Conservation (phyloP, 2,329 filamentous ascomycete genomes). For the Thelonectria discophora region DNA sequence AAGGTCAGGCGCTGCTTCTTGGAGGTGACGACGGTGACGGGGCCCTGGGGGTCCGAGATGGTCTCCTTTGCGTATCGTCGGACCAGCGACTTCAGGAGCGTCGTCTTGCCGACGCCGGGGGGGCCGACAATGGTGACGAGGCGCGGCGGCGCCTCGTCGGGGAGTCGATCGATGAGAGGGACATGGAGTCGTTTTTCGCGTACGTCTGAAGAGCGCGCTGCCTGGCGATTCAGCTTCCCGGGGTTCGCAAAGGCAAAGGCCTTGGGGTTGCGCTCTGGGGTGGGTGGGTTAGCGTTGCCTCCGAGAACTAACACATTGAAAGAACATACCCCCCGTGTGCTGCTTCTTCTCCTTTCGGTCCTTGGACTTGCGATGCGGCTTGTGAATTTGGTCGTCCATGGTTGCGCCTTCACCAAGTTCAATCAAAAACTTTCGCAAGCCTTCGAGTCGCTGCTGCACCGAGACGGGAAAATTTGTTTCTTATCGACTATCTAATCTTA, state of each 20-base stretch:
- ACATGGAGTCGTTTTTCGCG: slow-evolving; percentile 94
- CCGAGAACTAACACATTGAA: neutral
- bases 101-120: slow-evolving; percentile 94
- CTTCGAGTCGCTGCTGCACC: slow-evolving; percentile 34
- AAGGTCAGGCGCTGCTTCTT: slow-evolving; percentile 96
- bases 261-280: slow-evolving; percentile 80
- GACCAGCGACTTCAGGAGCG: slow-evolving; percentile 92
- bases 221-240: slow-evolving; percentile 79
- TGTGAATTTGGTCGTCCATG: slow-evolving; percentile 86
- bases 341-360: slow-evolving; percentile 78
- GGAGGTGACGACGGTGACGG: slow-evolving; percentile 94
- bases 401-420: slow-evolving; percentile 45
- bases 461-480: slow-evolving; percentile 38
- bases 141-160: slow-evolving; percentile 92
- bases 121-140: slow-evolving; percentile 95
- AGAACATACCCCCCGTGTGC: slow-evolving; percentile 63
- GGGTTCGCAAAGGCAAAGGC: slow-evolving; percentile 87
- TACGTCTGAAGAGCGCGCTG: slow-evolving; percentile 77
- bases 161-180: slow-evolving; percentile 92
- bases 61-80: slow-evolving; percentile 96
- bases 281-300: slow-evolving; percentile 37
- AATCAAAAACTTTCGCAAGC: slow-evolving; percentile 32
- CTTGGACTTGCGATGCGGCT: slow-evolving; percentile 86
- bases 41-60: slow-evolving; percentile 86
- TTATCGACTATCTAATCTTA: slow-evolving; percentile 34